Base-by-base conservation (phyloP, 768 basidiomycete genomes). In the Mycena maculata region DNA sequence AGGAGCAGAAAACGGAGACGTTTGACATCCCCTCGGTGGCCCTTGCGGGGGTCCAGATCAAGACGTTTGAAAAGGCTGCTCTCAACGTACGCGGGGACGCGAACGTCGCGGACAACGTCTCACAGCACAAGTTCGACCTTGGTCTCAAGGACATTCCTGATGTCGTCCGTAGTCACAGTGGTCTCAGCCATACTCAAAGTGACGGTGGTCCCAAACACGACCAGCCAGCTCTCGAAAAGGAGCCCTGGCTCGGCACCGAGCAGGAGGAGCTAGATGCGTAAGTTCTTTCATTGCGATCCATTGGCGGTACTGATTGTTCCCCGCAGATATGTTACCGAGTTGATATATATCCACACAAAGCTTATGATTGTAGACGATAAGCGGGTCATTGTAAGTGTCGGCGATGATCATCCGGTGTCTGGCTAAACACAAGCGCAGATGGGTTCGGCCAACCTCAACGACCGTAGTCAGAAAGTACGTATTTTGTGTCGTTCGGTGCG, bases 361-460 rank as follows among this genome's bases (percentile, higher is more conserved):
- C 76, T 97, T 27, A 97, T 98, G 96, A 93, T 97, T 58, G 94
- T 98, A 38, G 96, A 98, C 74, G 96, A 98, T 75, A 85, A 88
- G 33, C 85, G 90, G 38, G 95, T 98, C 48, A 94, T 99, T 70
- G 93, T 94, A 71, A 56, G 92, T 84, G 1, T 28, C 12, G 22
- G 23, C 30, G 13, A 50, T 42, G 2, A 3, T 8, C 22, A 20
- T 39, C 18, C 38, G 42, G 25, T 20, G 39, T 41, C 44, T 13
- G 41, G 22, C 45, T 64, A 22, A 57, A 36, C 8, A 36, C 8
- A 16, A 33, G 30, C 41, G 60, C 31, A 94, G 93, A 92, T 96
- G 85, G 96, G 97, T 36, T 95, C 93, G 44, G 96, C 97, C 18
- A 99, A 98, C 76, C 75, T 96, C 70, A 96, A 96, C 67, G 95